phyloP scores from a whole-genome alignment of 768 basidiomycete species.

The Kwoniella shandongensis region DNA sequence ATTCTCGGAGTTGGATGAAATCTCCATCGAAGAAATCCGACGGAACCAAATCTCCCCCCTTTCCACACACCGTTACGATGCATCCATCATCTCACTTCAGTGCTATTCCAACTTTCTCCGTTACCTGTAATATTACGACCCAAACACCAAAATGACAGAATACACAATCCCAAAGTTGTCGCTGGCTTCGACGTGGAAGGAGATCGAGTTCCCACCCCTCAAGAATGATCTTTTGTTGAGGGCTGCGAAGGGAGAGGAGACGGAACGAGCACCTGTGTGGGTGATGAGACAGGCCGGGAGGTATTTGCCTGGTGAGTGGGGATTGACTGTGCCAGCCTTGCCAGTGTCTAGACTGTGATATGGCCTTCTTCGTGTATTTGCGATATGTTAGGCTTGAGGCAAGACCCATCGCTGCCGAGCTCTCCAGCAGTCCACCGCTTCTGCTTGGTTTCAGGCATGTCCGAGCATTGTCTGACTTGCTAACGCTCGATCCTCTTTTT shows the following conservation, averaged over 20 bases:
- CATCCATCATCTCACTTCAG: too few relatives aligned
- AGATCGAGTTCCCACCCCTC: constrained; percentile 53
- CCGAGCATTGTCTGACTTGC: not conserved
- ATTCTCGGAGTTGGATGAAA: too few relatives aligned
- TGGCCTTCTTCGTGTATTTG: not conserved
- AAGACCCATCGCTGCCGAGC: too few relatives aligned
- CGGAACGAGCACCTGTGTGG: constrained; percentile 94
- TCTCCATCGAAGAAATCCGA: too few relatives aligned
- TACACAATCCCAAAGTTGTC: constrained; percentile 8
- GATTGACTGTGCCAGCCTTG: not conserved
- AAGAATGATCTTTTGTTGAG: constrained; percentile 85
- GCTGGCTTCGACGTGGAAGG: constrained; percentile 25
- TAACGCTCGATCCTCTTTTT: not conserved
- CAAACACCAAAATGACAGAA: not conserved
- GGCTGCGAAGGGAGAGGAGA: constrained; percentile 82
- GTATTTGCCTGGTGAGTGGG: constrained; percentile 70
- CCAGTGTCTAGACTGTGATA: too few relatives aligned
- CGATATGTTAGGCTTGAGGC: too few relatives aligned
- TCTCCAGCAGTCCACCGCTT: too few relatives aligned
- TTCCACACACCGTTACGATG: too few relatives aligned
- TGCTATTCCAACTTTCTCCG: too few relatives aligned
- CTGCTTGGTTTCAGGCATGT: too few relatives aligned
- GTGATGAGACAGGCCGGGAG: constrained; percentile 97
- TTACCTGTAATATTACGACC: too few relatives aligned
- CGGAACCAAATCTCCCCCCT: too few relatives aligned